Base-by-base conservation (phyloP, 202 grass and related monocot genomes). In the Schoenoplectus tabernaemontani region DNA sequence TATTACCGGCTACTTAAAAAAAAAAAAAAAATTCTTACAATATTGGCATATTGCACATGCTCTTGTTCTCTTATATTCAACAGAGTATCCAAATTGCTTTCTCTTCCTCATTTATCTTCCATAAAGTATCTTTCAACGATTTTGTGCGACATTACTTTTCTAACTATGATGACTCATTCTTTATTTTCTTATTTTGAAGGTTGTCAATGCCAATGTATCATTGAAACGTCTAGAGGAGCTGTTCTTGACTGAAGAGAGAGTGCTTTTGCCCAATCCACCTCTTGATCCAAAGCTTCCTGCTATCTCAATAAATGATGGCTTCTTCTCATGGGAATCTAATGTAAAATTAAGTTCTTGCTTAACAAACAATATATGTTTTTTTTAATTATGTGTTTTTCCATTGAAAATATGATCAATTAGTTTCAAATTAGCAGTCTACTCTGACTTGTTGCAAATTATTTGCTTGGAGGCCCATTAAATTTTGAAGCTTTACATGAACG, bases 201-300 rank as follows among this genome's bases (percentile, higher is more conserved):
- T 99, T 70, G 96, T 99, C 73, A 99, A 99, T 87, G 89, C 87
- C 82, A 95, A 89, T 67, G 91, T 99, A 26, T 99, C 96, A 85
- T 47, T 99, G 79, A 91, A 95, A 86, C 91, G 96, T 80, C 71
- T 99, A 15, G 96, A 99, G 71, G 96, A 99, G 56, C 81, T 89
- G 57, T 84, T 99, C 39, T 84, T 95, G 78, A 77, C 88, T 64
- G 92, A 99, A 83, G 96, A 99, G 75, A 92, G 89, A 82, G 36
- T 85, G 75, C 92, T 99, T 86, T 51, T 95, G 77, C 90, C 89
- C 71, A 99, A 99, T 88, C 90, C 92, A 80, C 90, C 91, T 78
- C 51, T 91, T 84, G 83, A 93, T 70, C 83, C 81, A 5, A 79
- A 80, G 76, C 86, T 91, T 86, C 91, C 96, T 62, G 90, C 92